phyloP scores from a whole-genome alignment of 306 rosid species.

The Quercus bicolor region DNA sequence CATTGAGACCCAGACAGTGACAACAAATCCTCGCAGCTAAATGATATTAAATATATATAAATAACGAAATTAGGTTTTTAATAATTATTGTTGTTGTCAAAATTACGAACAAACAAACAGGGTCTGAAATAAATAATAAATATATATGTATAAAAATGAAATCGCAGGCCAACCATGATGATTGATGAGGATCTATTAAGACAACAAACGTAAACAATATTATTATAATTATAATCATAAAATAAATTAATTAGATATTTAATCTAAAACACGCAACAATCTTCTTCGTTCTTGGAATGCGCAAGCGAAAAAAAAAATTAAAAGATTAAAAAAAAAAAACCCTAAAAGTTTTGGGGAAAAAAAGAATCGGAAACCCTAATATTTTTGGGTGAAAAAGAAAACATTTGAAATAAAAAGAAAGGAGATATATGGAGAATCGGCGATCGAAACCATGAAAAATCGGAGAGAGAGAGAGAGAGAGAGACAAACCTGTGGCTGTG shows the following conservation, averaged over 20 bases:
- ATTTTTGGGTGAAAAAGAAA: background rate
- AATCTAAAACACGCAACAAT: background rate
- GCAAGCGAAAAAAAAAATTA: background rate
- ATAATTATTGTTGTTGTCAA: background rate
- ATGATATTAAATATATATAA: no score
- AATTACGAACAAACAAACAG: background rate
- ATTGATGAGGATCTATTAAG: background rate
- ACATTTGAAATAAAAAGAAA: background rate
- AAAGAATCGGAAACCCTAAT: background rate
- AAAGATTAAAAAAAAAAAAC: background rate
- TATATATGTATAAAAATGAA: background rate
- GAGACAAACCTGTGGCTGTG: background rate
- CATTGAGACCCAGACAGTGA: no score
- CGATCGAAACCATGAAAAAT: background rate
- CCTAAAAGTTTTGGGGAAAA: background rate
- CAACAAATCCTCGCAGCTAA: no score
- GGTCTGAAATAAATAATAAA: background rate
- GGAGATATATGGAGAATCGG: no score
- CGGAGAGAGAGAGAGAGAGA: background rate
- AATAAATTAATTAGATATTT: background rate
- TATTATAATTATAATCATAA: background rate
- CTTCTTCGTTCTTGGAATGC: background rate
- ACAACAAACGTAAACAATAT: background rate
- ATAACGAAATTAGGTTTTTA: no score
- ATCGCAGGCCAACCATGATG: background rate